Conservation (phyloP, 179 eudicot species). For the Beta corolliflora region DNA sequence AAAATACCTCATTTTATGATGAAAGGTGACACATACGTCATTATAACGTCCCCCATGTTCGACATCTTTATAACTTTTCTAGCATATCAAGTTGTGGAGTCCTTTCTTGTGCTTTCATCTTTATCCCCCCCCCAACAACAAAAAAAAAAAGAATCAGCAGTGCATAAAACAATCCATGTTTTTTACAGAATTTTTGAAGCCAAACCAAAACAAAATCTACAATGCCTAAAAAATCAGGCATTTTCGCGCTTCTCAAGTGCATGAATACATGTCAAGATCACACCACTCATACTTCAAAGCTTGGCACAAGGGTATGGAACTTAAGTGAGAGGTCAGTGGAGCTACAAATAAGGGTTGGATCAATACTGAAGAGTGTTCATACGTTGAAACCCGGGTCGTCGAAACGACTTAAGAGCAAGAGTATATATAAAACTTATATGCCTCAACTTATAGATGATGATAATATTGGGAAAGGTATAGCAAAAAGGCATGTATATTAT, state of each 20-base stretch:
- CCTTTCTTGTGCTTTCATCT: neutral
- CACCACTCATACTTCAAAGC: conserved; percentile 38
- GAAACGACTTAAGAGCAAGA: conserved; percentile 67
- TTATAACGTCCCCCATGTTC: conserved; percentile 10
- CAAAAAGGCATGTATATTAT: conserved; percentile 47
- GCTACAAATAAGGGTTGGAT: conserved; percentile 77
- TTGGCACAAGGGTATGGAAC: conserved; percentile 68
- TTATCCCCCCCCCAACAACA: neutral
- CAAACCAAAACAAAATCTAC: conserved; percentile 9
- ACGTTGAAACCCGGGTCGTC: conserved; percentile 75
- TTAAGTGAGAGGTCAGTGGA: conserved; percentile 68
- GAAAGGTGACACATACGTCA: conserved; percentile 20
- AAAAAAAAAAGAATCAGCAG: neutral
- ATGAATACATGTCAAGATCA: conserved; percentile 58
- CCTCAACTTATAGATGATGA: conserved; percentile 28
- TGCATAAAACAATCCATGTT: neutral
- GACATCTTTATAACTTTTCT: neutral
- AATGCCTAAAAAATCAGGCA: conserved; percentile 31
- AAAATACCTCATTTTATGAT: neutral
- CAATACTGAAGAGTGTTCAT: conserved; percentile 63
- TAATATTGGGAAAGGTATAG: conserved; percentile 28
- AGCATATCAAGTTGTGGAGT: neutral
- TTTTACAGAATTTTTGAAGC: neutral
- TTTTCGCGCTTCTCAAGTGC: conserved; percentile 51
- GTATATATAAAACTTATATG: conserved; percentile 66